Base-by-base conservation (phyloP, 1,284 basidiomycete species). In the Vanrija humicola region DNA sequence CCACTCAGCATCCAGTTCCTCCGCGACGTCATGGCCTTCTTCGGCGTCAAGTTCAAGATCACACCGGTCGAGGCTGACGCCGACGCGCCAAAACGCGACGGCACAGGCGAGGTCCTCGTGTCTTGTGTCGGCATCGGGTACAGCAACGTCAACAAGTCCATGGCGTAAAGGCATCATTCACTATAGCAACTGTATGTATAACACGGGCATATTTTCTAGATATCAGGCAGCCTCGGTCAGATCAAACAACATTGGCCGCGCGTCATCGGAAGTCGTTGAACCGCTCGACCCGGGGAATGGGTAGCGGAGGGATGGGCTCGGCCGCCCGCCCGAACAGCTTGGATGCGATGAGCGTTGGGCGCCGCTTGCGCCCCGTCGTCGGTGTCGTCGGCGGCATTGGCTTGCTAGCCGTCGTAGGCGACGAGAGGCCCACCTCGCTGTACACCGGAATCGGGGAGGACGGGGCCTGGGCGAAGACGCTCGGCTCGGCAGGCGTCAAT, bases 1-100 rank as follows among this genome's bases (percentile, higher is more conserved):
- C 10, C 34, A n/a, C 21, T 23, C 63, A 96, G 93, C 9, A 83
- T 96, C 44, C 90, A 96, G 79, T 91, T 95, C 70, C 77, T 98
- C 43, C 82, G 90, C 38, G 95, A 98, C 66, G 77, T 93, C 46
- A 83, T 84, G 60, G 78, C 83, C 12, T 88, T 90, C 67, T 91
- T 97, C 61, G 91, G 92, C 15, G 78, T 80, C 23, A 77, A 77
- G 44, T 83, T 82, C 75, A 81, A 82, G 66, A 74, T 83, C 52
- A 65, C 77, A 52, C 64, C 74, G 1, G 54, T 43, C 14, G 54
- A 55, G 43, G 53, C 38, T 19, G 39, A 44, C 38, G 42, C 15
- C 19, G 28, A 6, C 16, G 28, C n/a, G 16, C 28, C 28, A 28
- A 48, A 48, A 14, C 45, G 53, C 16, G 48, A 10, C 8, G 59